Evolutionary conservation across 805 yeast genomes (phyloP), one percentile per base, ranked within the genome.

Genomic region (Saccharomycopsis guyanensis): DNA sequence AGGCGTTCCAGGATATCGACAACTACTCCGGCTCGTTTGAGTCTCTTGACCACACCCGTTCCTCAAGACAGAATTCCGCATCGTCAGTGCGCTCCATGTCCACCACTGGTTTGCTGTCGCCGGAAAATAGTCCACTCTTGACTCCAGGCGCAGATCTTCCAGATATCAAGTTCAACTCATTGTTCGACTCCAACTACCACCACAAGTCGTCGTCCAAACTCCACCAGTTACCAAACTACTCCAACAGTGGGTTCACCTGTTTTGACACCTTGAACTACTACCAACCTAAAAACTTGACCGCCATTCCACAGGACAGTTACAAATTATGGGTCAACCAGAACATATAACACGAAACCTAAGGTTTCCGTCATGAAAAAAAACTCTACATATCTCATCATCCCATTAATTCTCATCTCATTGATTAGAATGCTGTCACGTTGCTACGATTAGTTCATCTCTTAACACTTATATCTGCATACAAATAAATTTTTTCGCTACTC

Each of bases 251-350:
- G 12, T 4, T 38, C 10, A 38, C 42, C 29, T 38, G 42, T n/a
- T 16, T 38, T 20, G 42, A 38, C 42, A 32, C 42, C 8, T 24
- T 38, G 31, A 38, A 29, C 29, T 38, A 13, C 33, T 19, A 16
- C 33, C 13, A 38, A 12, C 32, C 33, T 16, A 43, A 40, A 12
- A 47, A 43, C 13, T 43, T 47, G 43, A 35, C 32, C 2, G 15
- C 43, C 36, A 39, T 48, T 44, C 52, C 52, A 5, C 52, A 49
- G 44, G 38, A 49, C 22, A 49, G 46, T 23, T 49, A 49, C 40
- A 36, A 45, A 27, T 32, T 42, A 18, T 49, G 52, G 52, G 47
- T 44, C 38, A 44, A 25, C 5, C 46, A 47, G 42, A 46, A 46
- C 38, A 42, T 18, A 29, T 40, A 19, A 38, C 13, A 13, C 8